Base-by-base conservation (phyloP, 208 protist genomes). In the Trypanosoma rangeli region DNA sequence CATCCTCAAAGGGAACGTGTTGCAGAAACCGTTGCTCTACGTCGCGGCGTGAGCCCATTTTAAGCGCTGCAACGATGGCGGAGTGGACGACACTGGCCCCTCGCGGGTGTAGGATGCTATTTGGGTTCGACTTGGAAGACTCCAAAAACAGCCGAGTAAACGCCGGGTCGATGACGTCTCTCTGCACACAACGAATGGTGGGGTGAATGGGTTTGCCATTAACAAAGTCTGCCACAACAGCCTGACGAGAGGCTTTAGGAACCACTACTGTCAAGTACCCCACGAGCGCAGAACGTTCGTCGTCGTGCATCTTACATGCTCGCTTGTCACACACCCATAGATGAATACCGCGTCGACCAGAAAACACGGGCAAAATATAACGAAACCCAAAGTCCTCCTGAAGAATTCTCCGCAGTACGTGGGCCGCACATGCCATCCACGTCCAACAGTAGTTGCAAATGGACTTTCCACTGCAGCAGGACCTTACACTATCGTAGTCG, bases 401-500 rank as follows among this genome's bases (percentile, higher is more conserved):
- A 28, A 97, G 75, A 29, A 97, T 63, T 8, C 68, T 79, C 57
- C 93, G 87, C 24, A 99, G 70, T 12, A 99, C 87, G 15, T 93
- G 81, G 18, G 98, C 85, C 16, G 98, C 98, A 50, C 91, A 86
- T 4, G 89, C 77, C 95, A 99, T 99, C 74, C 99, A 98, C 10
- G 79, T 71, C 98, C 98, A 99, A 87, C 99, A 99, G 58, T 93
- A 88, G 24, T 57, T 10, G 79, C 98, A 99, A 24, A 99, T 98
- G 53, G 89, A 86, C 48, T 97, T 97, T n/a, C 83, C 94, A 15
- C 58, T 78, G 79, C 98, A 99, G 78, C 98, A 99, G 0, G 89
- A 95, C 15, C 98, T 92, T 5, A 99, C 92, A 31, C 98, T 97
- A 82, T 99, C 98, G 86, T 99, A 99, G 82, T 99, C 99, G 46